phyloP scores from a whole-genome alignment of 345 rosid species.

The Citrus unshiu region DNA sequence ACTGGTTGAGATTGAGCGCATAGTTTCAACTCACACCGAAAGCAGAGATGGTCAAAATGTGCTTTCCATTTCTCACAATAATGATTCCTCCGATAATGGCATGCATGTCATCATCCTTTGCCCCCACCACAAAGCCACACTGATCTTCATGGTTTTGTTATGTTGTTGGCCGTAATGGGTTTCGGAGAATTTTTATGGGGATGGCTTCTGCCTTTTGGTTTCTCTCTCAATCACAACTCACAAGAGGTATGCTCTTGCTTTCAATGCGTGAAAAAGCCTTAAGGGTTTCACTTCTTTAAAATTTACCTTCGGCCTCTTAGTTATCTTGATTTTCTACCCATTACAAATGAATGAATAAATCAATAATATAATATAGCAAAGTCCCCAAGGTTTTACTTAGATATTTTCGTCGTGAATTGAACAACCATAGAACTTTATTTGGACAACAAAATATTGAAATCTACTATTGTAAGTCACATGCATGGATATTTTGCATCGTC shows the following conservation, averaged over 20 bases:
- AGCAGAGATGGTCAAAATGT: conserved; percentile 30
- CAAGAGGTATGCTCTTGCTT: conserved; percentile 12
- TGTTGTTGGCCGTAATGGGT: no score
- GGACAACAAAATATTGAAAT: no score
- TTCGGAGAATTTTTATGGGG: no score
- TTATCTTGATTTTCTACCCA: no score
- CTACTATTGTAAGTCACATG: neutral
- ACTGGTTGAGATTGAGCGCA: neutral
- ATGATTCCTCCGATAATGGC: conserved; percentile 28
- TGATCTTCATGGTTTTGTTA: neutral
- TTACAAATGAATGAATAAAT: no score
- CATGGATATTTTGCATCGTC: no score
- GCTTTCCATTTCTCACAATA: conserved; percentile 26
- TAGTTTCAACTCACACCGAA: conserved; percentile 26
- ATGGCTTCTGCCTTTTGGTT: neutral
- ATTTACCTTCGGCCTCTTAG: no score
- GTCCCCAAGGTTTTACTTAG: no score
- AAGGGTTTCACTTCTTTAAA: no score
- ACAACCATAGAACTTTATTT: no score
- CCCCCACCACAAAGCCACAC: neutral
- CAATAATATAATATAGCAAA: no score
- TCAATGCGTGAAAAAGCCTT: conserved; percentile 4
- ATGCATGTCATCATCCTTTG: conserved; percentile 26
- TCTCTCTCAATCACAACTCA: conserved; percentile 9
- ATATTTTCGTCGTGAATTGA: no score